Evolutionary conservation across 768 basidiomycete genomes (phyloP).

Genomic region (Leccinum boreale): DNA sequence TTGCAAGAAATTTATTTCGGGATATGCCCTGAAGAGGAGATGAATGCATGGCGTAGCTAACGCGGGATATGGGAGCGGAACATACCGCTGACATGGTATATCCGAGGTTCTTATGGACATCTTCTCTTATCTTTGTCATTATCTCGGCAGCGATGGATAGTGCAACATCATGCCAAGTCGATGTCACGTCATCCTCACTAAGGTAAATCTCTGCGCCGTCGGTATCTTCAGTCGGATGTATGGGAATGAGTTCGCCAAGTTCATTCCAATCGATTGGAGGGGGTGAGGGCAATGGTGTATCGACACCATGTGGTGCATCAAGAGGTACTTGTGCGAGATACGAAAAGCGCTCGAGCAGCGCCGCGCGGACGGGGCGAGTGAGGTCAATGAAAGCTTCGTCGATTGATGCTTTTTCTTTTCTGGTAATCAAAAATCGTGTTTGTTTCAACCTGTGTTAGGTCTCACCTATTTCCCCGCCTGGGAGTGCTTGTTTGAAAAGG

Average conservation of each 20-base stretch:
- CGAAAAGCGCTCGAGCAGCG: conserved; percentile 72
- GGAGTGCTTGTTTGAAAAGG: conserved; percentile 76
- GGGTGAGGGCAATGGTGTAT: conserved; percentile 74
- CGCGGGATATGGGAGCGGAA: conserved; percentile 4
- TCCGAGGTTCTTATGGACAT: conserved; percentile 67
- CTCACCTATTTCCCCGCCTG: conserved; percentile 79
- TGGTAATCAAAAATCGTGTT: not conserved
- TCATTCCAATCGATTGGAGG: conserved; percentile 60
- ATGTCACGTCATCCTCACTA: conserved; percentile 30
- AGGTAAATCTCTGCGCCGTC: conserved; percentile 10
- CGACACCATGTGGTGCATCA: conserved; percentile 65
- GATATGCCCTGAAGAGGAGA: conserved; percentile 65
- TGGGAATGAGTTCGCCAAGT: conserved; percentile 61
- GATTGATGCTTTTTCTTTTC: conserved; percentile 90
- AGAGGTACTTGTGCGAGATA: conserved; percentile 68
- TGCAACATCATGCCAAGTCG: conserved; percentile 91
- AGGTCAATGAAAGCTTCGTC: conserved; percentile 97
- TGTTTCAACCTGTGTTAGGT: not conserved
- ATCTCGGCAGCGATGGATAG: conserved; percentile 85
- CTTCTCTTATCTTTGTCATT: conserved; percentile 70
- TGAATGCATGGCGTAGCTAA: not conserved
- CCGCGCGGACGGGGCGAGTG: conserved; percentile 73
- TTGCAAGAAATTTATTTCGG: conserved; percentile 92
- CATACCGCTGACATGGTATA: conserved; percentile 93
- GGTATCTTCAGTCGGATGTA: conserved; percentile 35